phyloP scores from a whole-genome alignment of 345 rosid genomes.

The Aegle marmelos region DNA sequence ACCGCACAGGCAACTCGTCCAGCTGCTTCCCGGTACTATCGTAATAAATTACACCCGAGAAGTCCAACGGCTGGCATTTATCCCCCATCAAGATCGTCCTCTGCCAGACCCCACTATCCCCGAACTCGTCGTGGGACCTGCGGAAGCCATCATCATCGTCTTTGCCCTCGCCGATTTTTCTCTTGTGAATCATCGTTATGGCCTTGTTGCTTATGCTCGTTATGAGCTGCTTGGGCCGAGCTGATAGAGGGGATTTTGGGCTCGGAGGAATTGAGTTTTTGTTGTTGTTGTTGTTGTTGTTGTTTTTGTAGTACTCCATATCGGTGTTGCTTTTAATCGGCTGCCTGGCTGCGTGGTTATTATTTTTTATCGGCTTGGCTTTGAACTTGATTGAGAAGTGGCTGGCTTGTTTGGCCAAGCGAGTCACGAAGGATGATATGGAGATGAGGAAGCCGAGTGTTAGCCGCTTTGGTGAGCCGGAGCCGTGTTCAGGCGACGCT shows the following conservation, averaged over 20 bases:
- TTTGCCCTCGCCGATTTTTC: slow-evolving; percentile 11
- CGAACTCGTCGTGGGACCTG: slow-evolving; percentile 33
- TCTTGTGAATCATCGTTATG: slow-evolving; percentile 37
- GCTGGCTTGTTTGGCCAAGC: slow-evolving; percentile 45
- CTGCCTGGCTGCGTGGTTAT: background rate
- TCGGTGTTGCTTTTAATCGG: background rate
- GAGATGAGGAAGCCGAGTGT: slow-evolving; percentile 22
- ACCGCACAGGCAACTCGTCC: slow-evolving; percentile 56
- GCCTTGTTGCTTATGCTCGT: slow-evolving; percentile 57
- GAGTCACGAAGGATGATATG: background rate
- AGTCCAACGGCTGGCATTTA: slow-evolving; percentile 85
- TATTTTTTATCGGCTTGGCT: background rate
- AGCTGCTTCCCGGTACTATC: slow-evolving; percentile 64
- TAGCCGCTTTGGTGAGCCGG: slow-evolving; percentile 34
- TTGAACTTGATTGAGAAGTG: slow-evolving; percentile 30
- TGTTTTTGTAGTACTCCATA: background rate
- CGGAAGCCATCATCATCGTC: background rate
- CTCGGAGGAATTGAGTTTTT: background rate
- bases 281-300: background rate
- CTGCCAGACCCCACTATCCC: slow-evolving; percentile 90
- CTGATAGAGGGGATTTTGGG: slow-evolving; percentile 31
- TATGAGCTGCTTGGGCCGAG: slow-evolving; percentile 47
- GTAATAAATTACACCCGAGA: slow-evolving; percentile 87
- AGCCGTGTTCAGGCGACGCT: background rate
- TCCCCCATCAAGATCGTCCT: slow-evolving; percentile 89